Percentiles rank a stretch among this genome's conserved stretches.
Evolutionary conservation across 1,284 basidiomycete species (phyloP).

Genomic region (Apiotrichum mycotoxinovorans): DNA sequence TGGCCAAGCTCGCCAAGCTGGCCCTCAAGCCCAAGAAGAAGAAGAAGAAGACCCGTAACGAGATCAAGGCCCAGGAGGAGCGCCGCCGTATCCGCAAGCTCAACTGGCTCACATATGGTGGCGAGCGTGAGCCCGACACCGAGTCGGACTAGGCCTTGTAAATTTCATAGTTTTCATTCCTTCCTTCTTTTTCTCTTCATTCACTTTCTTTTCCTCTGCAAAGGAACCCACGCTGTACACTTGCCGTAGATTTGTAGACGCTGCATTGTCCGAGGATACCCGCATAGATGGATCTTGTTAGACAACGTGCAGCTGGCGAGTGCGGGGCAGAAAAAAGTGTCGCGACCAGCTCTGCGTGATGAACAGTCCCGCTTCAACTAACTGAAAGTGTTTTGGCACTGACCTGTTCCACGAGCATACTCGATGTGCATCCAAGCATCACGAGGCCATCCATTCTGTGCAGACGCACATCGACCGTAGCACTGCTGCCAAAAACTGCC

Average conservation of each 20-base stretch:
- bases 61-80: slow-evolving; percentile 82
- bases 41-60: slow-evolving; percentile 84
- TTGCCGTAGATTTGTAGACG: slow-evolving; percentile 4
- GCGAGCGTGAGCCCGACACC: slow-evolving; percentile 49
- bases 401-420: too few relatives aligned
- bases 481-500: too few relatives aligned
- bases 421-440: too few relatives aligned
- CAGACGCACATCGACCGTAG: too few relatives aligned
- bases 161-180: background rate
- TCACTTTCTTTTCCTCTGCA: background rate
- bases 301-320: too few relatives aligned
- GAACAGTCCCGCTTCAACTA: too few relatives aligned
- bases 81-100: slow-evolving; percentile 72
- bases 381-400: too few relatives aligned
- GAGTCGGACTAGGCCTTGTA: slow-evolving; percentile 6
- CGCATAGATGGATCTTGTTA: slow-evolving; percentile 6
- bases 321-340: too few relatives aligned
- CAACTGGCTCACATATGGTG: slow-evolving; percentile 78
- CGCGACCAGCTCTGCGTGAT: too few relatives aligned
- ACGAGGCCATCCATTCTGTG: too few relatives aligned
- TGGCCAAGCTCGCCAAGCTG: slow-evolving; percentile 40
- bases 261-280: slow-evolving; percentile 4
- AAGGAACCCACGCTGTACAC: background rate
- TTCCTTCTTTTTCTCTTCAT: background rate
- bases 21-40: slow-evolving; percentile 64